Evolutionary conservation across 306 rosid genomes (phyloP), one percentile per base, ranked within the genome.

Genomic region (Sicyos baderoa): DNA sequence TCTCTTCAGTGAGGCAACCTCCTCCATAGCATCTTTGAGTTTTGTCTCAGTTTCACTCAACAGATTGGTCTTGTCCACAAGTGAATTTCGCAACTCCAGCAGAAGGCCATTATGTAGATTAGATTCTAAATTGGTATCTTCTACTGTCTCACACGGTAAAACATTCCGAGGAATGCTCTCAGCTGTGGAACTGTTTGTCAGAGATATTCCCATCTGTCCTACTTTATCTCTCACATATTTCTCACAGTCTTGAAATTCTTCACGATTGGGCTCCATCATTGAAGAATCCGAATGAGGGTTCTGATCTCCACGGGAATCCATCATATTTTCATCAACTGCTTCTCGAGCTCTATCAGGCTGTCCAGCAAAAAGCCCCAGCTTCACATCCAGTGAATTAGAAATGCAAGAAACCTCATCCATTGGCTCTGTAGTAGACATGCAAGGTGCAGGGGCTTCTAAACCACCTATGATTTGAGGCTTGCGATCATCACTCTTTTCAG

Each of bases 331-430:
- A 82, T 94, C 99, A 65, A 63, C 84, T 63, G 90, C 97, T 73
- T 86, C 89, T 73, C 81, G 76, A 68, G 72, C 75, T 84, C 87
- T 90, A 44, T 84, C 82, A 8, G 85, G 56, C 63, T 77, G 90
- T 42, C 77, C 89, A 37, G 80, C 40, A 76, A 85, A 88, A 23
- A 85, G 54, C 62, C 89, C 95, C 82, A 88, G 79, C 75, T 88
- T 90, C 64, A 86, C 82, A 81, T 94, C 89, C 52, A 90, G 77
- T 50, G 90, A 88, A 80, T 78, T 88, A 42, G 99, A 86, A 78
- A 90, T 79, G 73, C 97, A 94, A 59, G 97, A 94, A 77, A 88
- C 91, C 84, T 94, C 99, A 74, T 94, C 97, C 99, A 94, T 89
- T 71, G 94, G 82, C 76, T 93, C 99, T 14, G 81, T 12, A 32